Base-by-base conservation (phyloP, 2,329 filamentous ascomycete species). In the Lizonia empirigonia region DNA sequence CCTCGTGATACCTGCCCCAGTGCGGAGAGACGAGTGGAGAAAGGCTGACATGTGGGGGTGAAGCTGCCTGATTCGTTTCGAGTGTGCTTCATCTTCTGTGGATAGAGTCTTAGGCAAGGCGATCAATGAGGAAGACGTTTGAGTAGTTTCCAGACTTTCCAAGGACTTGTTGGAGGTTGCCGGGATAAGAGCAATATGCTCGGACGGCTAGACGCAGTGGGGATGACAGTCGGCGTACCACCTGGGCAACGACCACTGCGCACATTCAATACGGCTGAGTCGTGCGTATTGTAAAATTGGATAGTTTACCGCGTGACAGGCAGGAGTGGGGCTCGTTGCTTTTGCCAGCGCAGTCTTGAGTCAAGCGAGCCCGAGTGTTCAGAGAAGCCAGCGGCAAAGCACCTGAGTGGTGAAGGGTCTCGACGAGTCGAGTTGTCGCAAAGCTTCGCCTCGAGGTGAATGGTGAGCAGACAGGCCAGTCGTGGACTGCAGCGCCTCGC, bases 1-100 rank as follows among this genome's bases (percentile, higher is more conserved):
- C 53, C 65, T 64, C 70, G 67, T 71, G 65, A 65, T 54, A 44
- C 8, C 23, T 44, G 20, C 40, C 35, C 39, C 38, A 49, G 54
- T 44, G 48, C 45, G 54, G 53, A 55, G 55, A 45, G 45, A 45
- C 46, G 53, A 56, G 54, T 38, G 44, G 50, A 55, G 29, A 16
- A 20, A 35, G 37, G 16, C 39, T 44, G 19, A 27, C 16, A 27
- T 24, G 16, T 36, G 24, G 36, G 32, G 38, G 34, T 53, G 48
- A 56, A 41, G 55, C 44, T 56, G 39, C n/a, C 20, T 40, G 45
- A 36, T 26, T 18, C 42, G 49, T 40, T 42, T 42, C 42, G 24
- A 20, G 22, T 24, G 5, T 40, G 48, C 30, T 46, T 22, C 30
- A 26, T 22, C 5, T 24, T 1, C 41, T 33, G 35, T 26, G 26